Base-by-base conservation (phyloP, 176 grass and related monocot species). In the Aegilops tauschii region DNA sequence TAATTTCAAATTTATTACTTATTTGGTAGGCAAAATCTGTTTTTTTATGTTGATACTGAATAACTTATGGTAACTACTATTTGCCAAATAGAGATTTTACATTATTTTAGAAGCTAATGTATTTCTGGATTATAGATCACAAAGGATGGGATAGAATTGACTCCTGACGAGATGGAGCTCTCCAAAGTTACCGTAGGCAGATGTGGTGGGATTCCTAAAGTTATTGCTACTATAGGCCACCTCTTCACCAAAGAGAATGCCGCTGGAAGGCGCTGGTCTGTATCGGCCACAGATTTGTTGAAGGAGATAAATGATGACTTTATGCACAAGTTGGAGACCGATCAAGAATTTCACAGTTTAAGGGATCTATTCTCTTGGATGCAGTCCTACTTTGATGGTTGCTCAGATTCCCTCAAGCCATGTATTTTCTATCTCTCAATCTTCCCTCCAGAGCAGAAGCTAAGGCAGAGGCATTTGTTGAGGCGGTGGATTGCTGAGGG, bases 331-430 rank as follows among this genome's bases (percentile, higher is more conserved):
- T 1, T 77, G 29, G 17, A 77, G 74, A 77, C 47, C 9, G 49
- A 77, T 54, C 9, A 18, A 58, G 28, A 3, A 0, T 58, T 56
- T 7, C n/a, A 28, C 3, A 16, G 11, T 73, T 73, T 73, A 73
- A 12, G 12, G 39, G 39, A 1, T 45, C 8, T 73, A 27, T 73
- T 73, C 8, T 45, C n/a, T 4, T 73, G 70, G 70, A 73, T 73
- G 70, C 21, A 28, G 12, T 45, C n/a, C n/a, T 73, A 73, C 70
- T 73, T 73, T 73, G 70, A 73, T 45, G 70, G 5, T 73, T 73
- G 11, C 70, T 45, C 70, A 0, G 39, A 73, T 73, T 4, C 21
- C 5, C 70, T 73, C n/a, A 73, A 45, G 23, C 37, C 44, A 21
- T 52, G 44, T 6, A 77, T 52, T 5, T 32, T 54, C 74, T 77